Percentiles rank a stretch among this genome's conserved stretches.
Evolutionary conservation across 306 rosid genomes (phyloP).

Genomic region (Gleditsia sinensis): DNA sequence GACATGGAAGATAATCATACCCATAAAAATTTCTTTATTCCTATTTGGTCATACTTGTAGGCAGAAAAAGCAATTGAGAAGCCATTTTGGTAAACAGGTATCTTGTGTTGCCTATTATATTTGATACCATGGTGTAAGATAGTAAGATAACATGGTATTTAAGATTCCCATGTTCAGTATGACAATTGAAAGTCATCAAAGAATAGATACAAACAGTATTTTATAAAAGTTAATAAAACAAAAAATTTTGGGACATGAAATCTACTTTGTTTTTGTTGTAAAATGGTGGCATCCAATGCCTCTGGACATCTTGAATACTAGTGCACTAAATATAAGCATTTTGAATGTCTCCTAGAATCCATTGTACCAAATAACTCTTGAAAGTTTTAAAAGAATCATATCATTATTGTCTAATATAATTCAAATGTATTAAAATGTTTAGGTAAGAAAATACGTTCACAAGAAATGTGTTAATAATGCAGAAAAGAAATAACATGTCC

Average conservation of each 20-base stretch:
- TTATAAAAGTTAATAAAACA: neutral
- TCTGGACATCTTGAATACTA: neutral
- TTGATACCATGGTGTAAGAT: neutral
- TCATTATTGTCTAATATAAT: neutral
- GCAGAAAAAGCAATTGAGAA: neutral
- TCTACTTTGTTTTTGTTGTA: neutral
- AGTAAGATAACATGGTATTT: neutral
- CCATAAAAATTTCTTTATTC: neutral
- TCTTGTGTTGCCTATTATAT: neutral
- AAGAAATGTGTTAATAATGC: neutral
- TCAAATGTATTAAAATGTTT: neutral
- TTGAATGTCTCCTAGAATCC: neutral
- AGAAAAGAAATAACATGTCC: slow-evolving; percentile 1
- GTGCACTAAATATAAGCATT: neutral
- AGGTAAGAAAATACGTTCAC: neutral
- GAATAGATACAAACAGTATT: neutral
- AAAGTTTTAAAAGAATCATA: neutral
- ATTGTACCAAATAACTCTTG: neutral
- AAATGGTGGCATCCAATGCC: neutral
- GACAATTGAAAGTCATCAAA: neutral
- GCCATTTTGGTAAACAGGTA: neutral
- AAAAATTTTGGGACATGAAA: neutral
- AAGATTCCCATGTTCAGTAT: neutral
- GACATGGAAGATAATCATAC: neutral
- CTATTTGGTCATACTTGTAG: neutral